These are phyloP conservation scores for Xylariaceae sp. DNA, from an alignment of 2,329 filamentous ascomycete genomes.

Conservation along the genomic window DNA sequence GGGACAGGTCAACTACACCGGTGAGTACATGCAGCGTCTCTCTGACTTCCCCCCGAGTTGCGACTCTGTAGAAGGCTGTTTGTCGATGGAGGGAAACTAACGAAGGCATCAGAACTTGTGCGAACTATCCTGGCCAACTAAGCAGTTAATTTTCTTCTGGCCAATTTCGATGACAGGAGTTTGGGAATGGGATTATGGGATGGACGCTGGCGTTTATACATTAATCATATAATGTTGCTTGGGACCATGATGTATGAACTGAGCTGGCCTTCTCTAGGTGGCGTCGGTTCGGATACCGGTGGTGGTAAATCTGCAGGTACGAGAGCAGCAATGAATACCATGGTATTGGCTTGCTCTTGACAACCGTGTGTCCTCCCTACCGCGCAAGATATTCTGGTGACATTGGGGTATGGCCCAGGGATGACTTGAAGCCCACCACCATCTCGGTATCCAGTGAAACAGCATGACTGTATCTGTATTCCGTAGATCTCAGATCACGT, in stretches of 20 bases:
- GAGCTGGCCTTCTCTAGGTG: conserved; percentile 14
- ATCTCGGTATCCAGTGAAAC: no score
- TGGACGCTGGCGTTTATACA: conserved; percentile 29
- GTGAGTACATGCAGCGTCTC: conserved; percentile 43
- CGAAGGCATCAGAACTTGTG: conserved; percentile 59
- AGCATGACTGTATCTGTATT: no score
- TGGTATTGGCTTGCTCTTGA: conserved; percentile 2
- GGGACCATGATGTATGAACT: conserved; percentile 20
- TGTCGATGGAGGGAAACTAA: conserved; percentile 8
- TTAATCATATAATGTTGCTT: conserved; percentile 23
- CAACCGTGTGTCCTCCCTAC: neutral
- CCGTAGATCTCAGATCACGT: no score
- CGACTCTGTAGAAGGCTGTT: neutral
- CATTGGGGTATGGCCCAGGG: no score
- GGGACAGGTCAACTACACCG: conserved; percentile 96
- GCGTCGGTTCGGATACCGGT: conserved; percentile 18
- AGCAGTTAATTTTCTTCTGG: conserved; percentile 16
- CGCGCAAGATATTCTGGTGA: no score
- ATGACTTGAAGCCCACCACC: no score
- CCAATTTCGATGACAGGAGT: conserved; percentile 25
- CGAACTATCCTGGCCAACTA: conserved; percentile 83
- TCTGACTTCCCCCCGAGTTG: neutral
- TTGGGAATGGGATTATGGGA: conserved; percentile 24
- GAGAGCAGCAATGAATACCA: conserved; percentile 2
- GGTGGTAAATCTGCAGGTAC: conserved; percentile 9